A percentile compares a stretch with the other conserved stretches of the same genome.
phyloP scores from a whole-genome alignment of 164 flowering plant species.

The Stephania cephalantha region DNA sequence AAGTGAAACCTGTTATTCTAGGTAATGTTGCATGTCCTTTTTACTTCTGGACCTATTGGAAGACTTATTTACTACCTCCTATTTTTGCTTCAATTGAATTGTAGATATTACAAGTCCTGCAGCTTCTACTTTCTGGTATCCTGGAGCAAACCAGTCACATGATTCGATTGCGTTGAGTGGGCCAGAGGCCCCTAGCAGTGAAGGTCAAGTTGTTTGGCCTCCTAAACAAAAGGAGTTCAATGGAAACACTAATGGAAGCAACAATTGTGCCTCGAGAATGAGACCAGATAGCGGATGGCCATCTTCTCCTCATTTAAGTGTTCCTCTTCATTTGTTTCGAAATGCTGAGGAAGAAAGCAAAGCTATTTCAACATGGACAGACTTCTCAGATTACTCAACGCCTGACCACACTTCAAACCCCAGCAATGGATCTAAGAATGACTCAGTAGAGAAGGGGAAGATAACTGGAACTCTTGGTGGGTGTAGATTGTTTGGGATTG shows the following conservation, averaged over 20 bases:
- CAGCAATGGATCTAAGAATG: constrained; percentile 12
- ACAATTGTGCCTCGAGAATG: constrained; percentile 16
- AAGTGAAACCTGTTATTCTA: neutral
- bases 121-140: constrained; percentile 40
- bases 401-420: constrained; percentile 19
- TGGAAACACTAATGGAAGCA: constrained; percentile 19
- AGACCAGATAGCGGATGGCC: constrained; percentile 29
- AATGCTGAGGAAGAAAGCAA: constrained; percentile 45
- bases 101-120: constrained; percentile 29
- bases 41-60: neutral
- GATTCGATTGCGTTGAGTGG: constrained; percentile 29
- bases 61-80: neutral
- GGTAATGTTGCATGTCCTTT: neutral
- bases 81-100: neutral
- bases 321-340: constrained; percentile 30
- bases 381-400: constrained; percentile 26
- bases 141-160: constrained; percentile 32
- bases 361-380: constrained; percentile 34
- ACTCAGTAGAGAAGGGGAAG: constrained; percentile 32
- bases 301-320: constrained; percentile 29
- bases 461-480: constrained; percentile 33
- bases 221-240: constrained; percentile 27
- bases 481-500: constrained; percentile 79
- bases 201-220: constrained; percentile 34
- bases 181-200: constrained; percentile 35